Evolutionary conservation across 2,329 filamentous ascomycete genomes (phyloP).

Genomic region (Hirsutella thompsonii): DNA sequence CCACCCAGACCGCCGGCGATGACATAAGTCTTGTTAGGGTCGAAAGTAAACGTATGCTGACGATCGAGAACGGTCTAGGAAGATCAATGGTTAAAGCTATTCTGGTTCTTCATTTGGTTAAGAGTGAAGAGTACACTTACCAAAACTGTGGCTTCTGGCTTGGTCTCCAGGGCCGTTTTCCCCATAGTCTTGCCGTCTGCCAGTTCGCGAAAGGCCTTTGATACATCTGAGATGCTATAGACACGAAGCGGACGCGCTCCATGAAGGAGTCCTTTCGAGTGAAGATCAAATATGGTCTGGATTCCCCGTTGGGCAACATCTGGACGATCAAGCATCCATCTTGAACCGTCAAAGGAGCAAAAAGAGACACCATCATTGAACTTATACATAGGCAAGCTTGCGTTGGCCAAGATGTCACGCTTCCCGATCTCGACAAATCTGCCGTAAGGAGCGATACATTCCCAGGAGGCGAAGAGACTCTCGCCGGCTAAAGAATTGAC

Average conservation of each 20-base stretch:
- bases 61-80: constrained; percentile 3
- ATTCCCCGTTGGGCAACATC: background rate
- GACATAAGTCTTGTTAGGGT: constrained; percentile 8
- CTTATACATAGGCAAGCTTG: constrained; percentile 2
- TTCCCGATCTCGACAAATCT: constrained; percentile 21
- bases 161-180: background rate
- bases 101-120: too few relatives aligned
- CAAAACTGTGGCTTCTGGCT: background rate
- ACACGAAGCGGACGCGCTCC: background rate
- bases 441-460: constrained; percentile 17
- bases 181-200: background rate
- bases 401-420: constrained; percentile 11
- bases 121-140: too few relatives aligned
- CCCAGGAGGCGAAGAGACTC: constrained; percentile 5
- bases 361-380: background rate
- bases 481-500: constrained; percentile 17
- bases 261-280: background rate
- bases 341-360: background rate
- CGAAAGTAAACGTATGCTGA: constrained; percentile 1
- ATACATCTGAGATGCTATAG: background rate
- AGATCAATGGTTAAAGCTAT: too few relatives aligned
- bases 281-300: background rate
- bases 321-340: background rate
- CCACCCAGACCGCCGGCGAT: constrained; percentile 11
- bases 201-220: background rate